These are phyloP conservation scores for Microdochium trichocladiopsis DNA, from an alignment of 2,329 filamentous ascomycete species.

Conservation along the genomic window DNA sequence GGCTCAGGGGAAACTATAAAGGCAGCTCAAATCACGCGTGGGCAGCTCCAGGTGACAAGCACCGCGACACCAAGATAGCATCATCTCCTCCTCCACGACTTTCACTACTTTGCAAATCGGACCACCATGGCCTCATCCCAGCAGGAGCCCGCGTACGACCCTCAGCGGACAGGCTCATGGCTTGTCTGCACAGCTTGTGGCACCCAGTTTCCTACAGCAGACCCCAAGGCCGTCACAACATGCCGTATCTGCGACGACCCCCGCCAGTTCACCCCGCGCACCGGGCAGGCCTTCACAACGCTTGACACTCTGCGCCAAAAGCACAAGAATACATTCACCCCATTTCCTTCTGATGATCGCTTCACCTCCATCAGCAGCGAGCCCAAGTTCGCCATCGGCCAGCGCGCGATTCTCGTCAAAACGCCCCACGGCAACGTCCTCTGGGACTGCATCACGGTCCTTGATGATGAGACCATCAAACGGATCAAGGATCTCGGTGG, in stretches of 20 bases:
- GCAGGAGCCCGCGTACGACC: slow-evolving; percentile 9
- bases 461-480: slow-evolving; percentile 57
- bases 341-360: slow-evolving; percentile 32
- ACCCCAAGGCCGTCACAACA: slow-evolving; percentile 37
- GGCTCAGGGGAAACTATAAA: too few species aligned
- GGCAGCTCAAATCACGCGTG: too few species aligned
- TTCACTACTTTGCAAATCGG: neutral
- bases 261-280: slow-evolving; percentile 59
- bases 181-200: slow-evolving; percentile 64
- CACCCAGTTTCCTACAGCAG: slow-evolving; percentile 56
- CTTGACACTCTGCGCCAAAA: slow-evolving; percentile 35
- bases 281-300: slow-evolving; percentile 60
- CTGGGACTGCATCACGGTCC: slow-evolving; percentile 70
- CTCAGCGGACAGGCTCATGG: slow-evolving; percentile 14
- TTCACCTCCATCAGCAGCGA: slow-evolving; percentile 40
- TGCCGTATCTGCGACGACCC: slow-evolving; percentile 71
- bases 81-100: neutral
- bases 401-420: slow-evolving; percentile 62
- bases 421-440: slow-evolving; percentile 64
- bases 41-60: too few species aligned
- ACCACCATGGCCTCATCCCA: slow-evolving; percentile 6
- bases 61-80: too few species aligned
- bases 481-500: slow-evolving; percentile 56
- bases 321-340: slow-evolving; percentile 47
- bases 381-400: slow-evolving; percentile 65